Percentiles rank a stretch among this genome's conserved stretches.
These are phyloP conservation scores for Populus euphratica DNA, from an alignment of 345 rosid species.

Conservation along the genomic window DNA sequence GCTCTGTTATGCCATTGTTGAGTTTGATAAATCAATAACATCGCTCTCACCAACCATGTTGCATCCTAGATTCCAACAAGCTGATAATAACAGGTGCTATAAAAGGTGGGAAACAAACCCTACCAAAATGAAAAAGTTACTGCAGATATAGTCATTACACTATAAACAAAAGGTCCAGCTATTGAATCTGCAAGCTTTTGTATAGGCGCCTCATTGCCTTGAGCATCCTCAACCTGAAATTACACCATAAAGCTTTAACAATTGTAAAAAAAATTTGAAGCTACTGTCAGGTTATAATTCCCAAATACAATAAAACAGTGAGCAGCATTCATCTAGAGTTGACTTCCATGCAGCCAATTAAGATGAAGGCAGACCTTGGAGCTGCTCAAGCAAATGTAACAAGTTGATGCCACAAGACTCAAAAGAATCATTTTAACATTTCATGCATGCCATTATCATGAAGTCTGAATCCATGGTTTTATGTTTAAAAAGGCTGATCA, in stretches of 20 bases:
- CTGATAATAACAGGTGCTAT: neutral
- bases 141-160: conserved; percentile 76
- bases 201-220: conserved; percentile 91
- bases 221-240: conserved; percentile 90
- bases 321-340: neutral
- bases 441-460: neutral
- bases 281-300: neutral
- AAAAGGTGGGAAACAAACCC: conserved; percentile 19
- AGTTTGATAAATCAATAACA: neutral
- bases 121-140: conserved; percentile 93
- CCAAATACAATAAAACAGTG: neutral
- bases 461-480: neutral
- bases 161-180: conserved; percentile 93
- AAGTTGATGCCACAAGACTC: neutral
- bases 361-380: neutral
- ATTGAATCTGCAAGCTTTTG: conserved; percentile 93
- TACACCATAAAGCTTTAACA: conserved; percentile 8
- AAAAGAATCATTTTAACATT: neutral
- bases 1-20: neutral
- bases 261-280: neutral
- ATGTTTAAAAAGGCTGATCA: neutral
- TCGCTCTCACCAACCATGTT: neutral
- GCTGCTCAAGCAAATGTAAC: neutral
- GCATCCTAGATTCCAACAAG: neutral
- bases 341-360: neutral